Base-by-base conservation (phyloP, 345 rosid genomes). In the Euclidium syriacum region DNA sequence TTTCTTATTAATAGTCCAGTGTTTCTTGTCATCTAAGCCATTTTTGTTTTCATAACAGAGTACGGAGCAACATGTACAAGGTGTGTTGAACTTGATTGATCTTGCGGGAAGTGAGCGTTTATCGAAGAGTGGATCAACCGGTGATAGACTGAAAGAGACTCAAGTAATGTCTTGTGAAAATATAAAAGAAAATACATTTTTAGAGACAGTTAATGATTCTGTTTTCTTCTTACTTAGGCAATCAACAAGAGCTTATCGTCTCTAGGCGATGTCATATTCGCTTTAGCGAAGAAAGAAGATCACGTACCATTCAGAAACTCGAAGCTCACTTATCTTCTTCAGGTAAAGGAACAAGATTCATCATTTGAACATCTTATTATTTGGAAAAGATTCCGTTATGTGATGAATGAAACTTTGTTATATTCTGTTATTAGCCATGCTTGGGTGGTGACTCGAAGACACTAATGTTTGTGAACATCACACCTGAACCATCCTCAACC, bases 41-140 rank as follows among this genome's bases (percentile, higher is more conserved):
- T 46, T 9, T 38, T 4, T 50, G 12, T 36, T 36, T 40, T 18
- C 34, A 43, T 58, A n/a, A 32, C 55, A 94, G 99, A 80, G 87
- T 75, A 94, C 95, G 1, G 97, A 94, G 53, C 99, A 94, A 73
- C 96, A 90, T 49, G 91, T 85, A 40, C 97, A 94, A 80, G 91
- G 99, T 54, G 79, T 94, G 57, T 57, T 94, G 81, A 90, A 94
- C 80, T 87, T 94, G 46, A 90, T 94, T 55, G 99, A 94, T 84
- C 91, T 94, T 63, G 99, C 99, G 29, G 99, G 99, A 35, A 94
- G 99, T 51, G 99, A 94, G 73, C 97, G 99, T 29, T 90, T 94
- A 40, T 85, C 95, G 1, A 94, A 79, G 81, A 94, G 99, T 47
- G 95, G 99, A 36, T 89, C 99, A 24, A 87, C 97, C 4, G 99